A percentile compares a stretch with the other conserved stretches of the same genome.
Evolutionary conservation across 1,284 basidiomycete genomes (phyloP).

Genomic region (Cryptococcus sp.): DNA sequence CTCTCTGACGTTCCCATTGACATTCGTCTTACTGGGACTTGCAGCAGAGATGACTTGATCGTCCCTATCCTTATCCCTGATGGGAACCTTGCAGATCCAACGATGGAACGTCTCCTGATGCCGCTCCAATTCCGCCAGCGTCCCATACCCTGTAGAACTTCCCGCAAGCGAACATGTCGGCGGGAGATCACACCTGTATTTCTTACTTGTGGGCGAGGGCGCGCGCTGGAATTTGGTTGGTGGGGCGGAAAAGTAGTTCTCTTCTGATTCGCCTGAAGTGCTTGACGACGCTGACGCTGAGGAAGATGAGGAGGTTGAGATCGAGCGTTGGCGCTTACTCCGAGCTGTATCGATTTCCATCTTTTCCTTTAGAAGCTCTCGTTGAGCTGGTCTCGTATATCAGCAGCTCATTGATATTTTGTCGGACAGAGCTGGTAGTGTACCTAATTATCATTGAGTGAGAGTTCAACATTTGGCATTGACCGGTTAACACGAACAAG

Average conservation of each 20-base stretch:
- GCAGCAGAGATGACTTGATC: slow-evolving; percentile 35
- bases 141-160: slow-evolving; percentile 63
- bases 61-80: slow-evolving; percentile 41
- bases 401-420: too few species aligned
- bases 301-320: slow-evolving; percentile 38
- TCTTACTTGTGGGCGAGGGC: slow-evolving; percentile 11
- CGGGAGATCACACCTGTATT: slow-evolving; percentile 69
- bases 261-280: slow-evolving; percentile 3
- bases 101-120: slow-evolving; percentile 82
- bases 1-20: slow-evolving; percentile 1
- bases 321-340: slow-evolving; percentile 68
- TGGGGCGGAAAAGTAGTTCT: slow-evolving; percentile 15
- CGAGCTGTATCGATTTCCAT: slow-evolving; percentile 58
- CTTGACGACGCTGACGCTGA: slow-evolving; percentile 1
- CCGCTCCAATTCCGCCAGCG: slow-evolving; percentile 67
- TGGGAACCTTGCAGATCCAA: slow-evolving; percentile 65
- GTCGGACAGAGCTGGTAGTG: too few species aligned
- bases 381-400: background rate
- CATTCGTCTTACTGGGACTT: slow-evolving; percentile 30
- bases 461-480: background rate
- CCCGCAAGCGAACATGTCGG: slow-evolving; percentile 73
- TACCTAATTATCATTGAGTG: too few species aligned
- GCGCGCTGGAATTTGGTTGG: slow-evolving; percentile 37
- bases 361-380: background rate
- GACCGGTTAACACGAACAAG: background rate